phyloP scores from a whole-genome alignment of 139 green algal genomes.

The Zygnema cylindricum region DNA sequence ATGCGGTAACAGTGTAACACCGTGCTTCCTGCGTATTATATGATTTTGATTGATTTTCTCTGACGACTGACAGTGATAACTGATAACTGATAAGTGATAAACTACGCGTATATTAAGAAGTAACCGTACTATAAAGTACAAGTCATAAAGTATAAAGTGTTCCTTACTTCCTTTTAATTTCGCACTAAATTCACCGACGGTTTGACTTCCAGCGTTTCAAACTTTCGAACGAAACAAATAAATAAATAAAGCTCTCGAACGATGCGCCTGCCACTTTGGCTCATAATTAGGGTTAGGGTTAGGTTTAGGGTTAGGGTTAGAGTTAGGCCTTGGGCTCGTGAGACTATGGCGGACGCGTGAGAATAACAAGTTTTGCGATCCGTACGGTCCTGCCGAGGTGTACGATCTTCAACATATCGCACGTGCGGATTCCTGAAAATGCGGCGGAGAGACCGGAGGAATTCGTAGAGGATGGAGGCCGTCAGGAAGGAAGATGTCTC shows the following conservation, averaged over 20 bases:
- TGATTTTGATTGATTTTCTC: too few relatives aligned
- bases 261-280: not conserved
- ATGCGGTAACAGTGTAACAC: too few relatives aligned
- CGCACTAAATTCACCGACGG: too few relatives aligned
- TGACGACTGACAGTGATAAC: too few relatives aligned
- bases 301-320: not conserved
- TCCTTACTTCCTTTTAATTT: too few relatives aligned
- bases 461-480: not conserved
- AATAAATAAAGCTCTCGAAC: not conserved
- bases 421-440: not conserved
- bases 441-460: not conserved
- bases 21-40: too few relatives aligned
- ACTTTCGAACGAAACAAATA: not conserved
- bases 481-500: conserved; percentile 20
- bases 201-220: not conserved
- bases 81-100: too few relatives aligned
- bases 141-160: too few relatives aligned
- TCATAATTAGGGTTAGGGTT: not conserved
- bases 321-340: not conserved
- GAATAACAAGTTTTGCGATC: not conserved
- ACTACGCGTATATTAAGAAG: too few relatives aligned
- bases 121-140: too few relatives aligned
- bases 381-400: not conserved
- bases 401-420: too few relatives aligned
- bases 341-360: not conserved